Base-by-base conservation (phyloP, 306 rosid genomes). In the Albizia julibrissin region DNA sequence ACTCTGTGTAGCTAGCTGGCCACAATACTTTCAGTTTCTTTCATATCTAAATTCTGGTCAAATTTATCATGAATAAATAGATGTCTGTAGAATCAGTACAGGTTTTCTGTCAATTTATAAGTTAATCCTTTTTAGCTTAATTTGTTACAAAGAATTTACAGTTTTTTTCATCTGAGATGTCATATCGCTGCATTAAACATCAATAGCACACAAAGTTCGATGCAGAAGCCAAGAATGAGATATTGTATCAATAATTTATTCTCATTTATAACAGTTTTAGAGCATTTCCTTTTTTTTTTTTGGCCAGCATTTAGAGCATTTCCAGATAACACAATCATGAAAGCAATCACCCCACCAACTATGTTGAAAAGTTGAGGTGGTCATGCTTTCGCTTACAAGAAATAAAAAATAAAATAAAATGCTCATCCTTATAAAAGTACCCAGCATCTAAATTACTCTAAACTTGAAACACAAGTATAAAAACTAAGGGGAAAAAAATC, bases 321-420 rank as follows among this genome's bases (percentile, higher is more conserved):
- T 22, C 29, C 65, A 22, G 24, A 58, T 58, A n/a, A 58, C 27
- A 16, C 7, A 14, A 46, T n/a, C 61, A 47, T 18, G 77, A 49
- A 73, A 73, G 77, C 77, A 73, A 73, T 73, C 77, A 73, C 64
- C 64, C 77, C 77, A 73, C 64, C 44, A 47, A 15, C 52, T 14
- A n/a, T 39, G 2, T 19, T 39, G 50, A 69, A 69, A 42, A 69
- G 6, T 27, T 24, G 11, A 73, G 64, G 64, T 73, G 77, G 77
- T 73, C 77, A 73, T 72, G 77, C 77, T 73, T 31, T 73, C 77
- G 64, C 77, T 73, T 47, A 47, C 1, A 6, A 16, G 14, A 47
- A 3, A 14, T 47, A 47, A 49, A 49, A 46, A 46, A 46, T 10
- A 14, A 46, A 46, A 46, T 14, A 16, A 68, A 46, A 15, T 15